phyloP scores from a whole-genome alignment of 306 rosid species.

The Fragaria vesca region DNA sequence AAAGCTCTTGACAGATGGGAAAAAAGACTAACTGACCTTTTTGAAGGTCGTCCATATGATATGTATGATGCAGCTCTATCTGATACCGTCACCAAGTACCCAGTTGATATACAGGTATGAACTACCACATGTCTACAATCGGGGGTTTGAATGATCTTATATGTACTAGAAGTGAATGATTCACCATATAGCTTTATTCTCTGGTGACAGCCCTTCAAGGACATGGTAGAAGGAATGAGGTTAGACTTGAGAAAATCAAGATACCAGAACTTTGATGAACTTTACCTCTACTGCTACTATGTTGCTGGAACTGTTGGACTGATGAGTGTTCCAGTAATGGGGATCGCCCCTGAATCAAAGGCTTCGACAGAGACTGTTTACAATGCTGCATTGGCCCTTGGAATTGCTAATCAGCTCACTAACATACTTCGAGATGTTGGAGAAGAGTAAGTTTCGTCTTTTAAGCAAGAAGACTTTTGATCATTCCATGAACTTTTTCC shows the following conservation, averaged over 20 bases:
- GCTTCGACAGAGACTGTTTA: conserved; percentile 79
- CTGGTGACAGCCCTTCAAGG: conserved; percentile 75
- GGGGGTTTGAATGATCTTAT: background rate
- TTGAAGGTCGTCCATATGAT: conserved; percentile 79
- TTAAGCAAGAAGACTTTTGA: background rate
- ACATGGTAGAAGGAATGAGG: conserved; percentile 98
- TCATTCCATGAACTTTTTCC: background rate
- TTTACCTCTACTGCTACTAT: conserved; percentile 94
- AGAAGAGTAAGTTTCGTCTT: conserved; percentile 74
- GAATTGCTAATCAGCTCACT: conserved; percentile 96
- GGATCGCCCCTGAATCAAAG: conserved; percentile 70
- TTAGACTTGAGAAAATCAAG: conserved; percentile 80
- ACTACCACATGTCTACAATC: background rate
- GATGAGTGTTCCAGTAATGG: conserved; percentile 99
- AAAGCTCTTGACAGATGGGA: conserved; percentile 96
- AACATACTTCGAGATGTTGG: conserved; percentile 97
- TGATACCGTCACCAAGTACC: conserved; percentile 70
- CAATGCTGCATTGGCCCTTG: conserved; percentile 91
- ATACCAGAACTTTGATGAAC: conserved; percentile 83
- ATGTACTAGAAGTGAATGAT: background rate
- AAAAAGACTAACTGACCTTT: conserved; percentile 61
- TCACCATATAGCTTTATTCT: conserved; percentile 1
- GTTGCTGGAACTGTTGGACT: conserved; percentile 99
- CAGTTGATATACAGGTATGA: conserved; percentile 85
- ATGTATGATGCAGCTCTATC: conserved; percentile 97